Base-by-base conservation (phyloP, 441 rosid species). In the Gossypium gossypioides region DNA sequence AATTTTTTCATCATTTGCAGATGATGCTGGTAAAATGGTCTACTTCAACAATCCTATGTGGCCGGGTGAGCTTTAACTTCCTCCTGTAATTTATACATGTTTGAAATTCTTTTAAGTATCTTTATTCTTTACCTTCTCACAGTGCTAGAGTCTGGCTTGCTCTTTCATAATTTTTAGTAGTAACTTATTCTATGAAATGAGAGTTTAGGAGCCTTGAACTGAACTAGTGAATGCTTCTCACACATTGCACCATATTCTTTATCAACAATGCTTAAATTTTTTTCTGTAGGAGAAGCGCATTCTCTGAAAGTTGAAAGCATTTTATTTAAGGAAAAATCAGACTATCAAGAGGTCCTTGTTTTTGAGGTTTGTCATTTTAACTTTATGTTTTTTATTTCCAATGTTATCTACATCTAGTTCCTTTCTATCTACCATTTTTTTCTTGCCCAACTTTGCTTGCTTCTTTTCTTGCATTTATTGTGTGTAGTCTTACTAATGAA, bases 1-100 rank as follows among this genome's bases (percentile, higher is more conserved):
- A 3, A 3, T 59, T 42, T 58, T 9, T 27, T 5, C 40, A 21
- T 66, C 55, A 3, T 16, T 73, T 56, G 22, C 84, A 86, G 96
- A 84, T 69, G 79, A 80, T 67, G 80, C 81, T 60, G 74, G 83
- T 81, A 89, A 86, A 79, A 68, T 50, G 61, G 77, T 86, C 34
- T 95, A 86, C 81, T 95, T 89, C 81, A 89, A 95, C 83, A 95
- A 95, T 65, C 98, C 98, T 68, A 92, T 95, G 98, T 92, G 99
- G 97, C 93, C 98, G 13, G 99, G 98, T 95, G 80, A 58, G 78
- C 15, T 10, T 75, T 72, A 32, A 66, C 68, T 76, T 72, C 34
- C 27, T 24, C 29, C 27, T 66, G 9, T 67, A 0, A n/a, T 50
- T 15, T 27, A 50, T 16, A 50, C 16, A 16, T 50, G 44, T 50